phyloP scores from a whole-genome alignment of 192 early-diverging fungal species.

The Linnemannia hyalina region DNA sequence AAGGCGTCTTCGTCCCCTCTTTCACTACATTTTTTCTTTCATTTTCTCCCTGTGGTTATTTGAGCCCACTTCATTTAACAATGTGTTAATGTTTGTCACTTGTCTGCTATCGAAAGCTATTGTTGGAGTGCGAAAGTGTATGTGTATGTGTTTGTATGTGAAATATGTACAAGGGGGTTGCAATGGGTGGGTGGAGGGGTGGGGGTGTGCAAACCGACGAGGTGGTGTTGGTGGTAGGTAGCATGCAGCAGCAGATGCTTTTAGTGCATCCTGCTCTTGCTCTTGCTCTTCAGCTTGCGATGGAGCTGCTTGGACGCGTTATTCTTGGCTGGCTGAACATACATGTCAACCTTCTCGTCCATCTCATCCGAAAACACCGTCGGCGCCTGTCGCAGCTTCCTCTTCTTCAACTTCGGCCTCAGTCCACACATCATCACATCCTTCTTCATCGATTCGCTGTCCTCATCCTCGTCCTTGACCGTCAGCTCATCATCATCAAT shows the following conservation, averaged over 20 bases:
- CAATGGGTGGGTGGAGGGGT: too few species aligned
- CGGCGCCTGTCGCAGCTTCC: conserved; percentile 23
- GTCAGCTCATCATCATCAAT: background rate
- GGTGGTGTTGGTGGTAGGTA: too few species aligned
- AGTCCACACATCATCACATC: background rate
- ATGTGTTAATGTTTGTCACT: too few species aligned
- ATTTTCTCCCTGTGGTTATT: too few species aligned
- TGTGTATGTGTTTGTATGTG: too few species aligned
- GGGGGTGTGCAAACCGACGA: too few species aligned
- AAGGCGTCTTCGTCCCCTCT: background rate
- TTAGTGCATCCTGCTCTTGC: background rate
- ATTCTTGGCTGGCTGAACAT: background rate
- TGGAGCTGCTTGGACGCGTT: background rate
- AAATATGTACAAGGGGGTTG: too few species aligned
- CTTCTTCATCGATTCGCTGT: background rate
- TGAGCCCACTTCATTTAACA: too few species aligned
- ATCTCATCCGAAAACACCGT: conserved; percentile 36
- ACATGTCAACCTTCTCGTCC: conserved; percentile 23
- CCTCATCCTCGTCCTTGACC: background rate
- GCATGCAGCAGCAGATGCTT: background rate
- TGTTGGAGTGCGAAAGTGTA: too few species aligned
- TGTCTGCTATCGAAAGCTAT: too few species aligned
- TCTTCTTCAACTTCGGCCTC: conserved; percentile 7
- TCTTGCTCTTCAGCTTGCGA: background rate
- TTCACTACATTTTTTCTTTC: too few species aligned